Conservation (phyloP, 306 rosid genomes). For the Fagus sylvatica region DNA sequence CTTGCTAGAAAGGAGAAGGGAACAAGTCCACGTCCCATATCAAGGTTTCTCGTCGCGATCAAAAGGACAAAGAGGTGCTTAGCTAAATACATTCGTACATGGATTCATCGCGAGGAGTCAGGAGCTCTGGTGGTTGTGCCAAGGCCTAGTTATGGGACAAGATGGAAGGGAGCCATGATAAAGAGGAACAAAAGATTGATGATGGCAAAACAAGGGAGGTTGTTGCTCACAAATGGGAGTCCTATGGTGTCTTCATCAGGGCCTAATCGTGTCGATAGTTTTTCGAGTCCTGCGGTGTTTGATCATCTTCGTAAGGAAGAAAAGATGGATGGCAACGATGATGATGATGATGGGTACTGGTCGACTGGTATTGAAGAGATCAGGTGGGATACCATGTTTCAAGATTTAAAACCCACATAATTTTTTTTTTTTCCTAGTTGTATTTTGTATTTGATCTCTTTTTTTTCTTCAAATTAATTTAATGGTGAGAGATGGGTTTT, state of each 20-base stretch:
- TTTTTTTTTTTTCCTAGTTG: neutral
- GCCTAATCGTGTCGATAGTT: slow-evolving; percentile 36
- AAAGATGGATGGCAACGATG: slow-evolving; percentile 33
- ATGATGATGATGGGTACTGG: slow-evolving; percentile 69
- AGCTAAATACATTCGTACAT: slow-evolving; percentile 39
- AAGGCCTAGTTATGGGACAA: slow-evolving; percentile 45
- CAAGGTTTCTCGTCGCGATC: slow-evolving; percentile 61
- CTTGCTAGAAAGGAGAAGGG: slow-evolving; percentile 56
- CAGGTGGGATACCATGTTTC: slow-evolving; percentile 92
- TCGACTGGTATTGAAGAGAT: slow-evolving; percentile 73
- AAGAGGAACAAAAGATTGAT: slow-evolving; percentile 55
- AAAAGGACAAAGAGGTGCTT: slow-evolving; percentile 67
- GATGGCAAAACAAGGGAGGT: slow-evolving; percentile 47
- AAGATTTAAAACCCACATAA: slow-evolving; percentile 85
- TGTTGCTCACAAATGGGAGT: slow-evolving; percentile 62
- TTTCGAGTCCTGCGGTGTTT: slow-evolving; percentile 55
- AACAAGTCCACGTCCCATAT: slow-evolving; percentile 35
- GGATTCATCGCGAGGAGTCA: slow-evolving; percentile 39
- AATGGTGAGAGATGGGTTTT: slow-evolving; percentile 74
- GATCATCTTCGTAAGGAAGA: slow-evolving; percentile 48
- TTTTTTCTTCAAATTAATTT: slow-evolving; percentile 9
- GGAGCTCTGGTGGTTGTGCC: slow-evolving; percentile 73
- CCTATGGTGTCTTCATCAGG: slow-evolving; percentile 34
- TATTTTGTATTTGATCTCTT: neutral
- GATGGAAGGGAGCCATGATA: slow-evolving; percentile 53